Base-by-base conservation (phyloP, 169 alveolate species). In the Blepharisma undulans region DNA sequence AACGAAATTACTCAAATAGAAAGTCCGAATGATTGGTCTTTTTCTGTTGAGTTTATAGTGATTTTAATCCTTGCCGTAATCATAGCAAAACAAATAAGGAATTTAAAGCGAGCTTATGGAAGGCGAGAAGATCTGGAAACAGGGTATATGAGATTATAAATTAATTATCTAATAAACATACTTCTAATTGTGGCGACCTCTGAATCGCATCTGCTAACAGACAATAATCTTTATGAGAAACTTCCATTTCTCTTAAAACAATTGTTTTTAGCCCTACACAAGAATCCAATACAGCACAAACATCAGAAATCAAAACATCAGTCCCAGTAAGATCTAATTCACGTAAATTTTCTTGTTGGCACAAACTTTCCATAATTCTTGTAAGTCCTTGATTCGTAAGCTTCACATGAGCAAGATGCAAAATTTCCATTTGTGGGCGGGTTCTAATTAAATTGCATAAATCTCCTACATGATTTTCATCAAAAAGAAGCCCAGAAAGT, bases 111-210 rank as follows among this genome's bases (percentile, higher is more conserved):
- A 48, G 10, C 66, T 48, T 48, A 48, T 48, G 66, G 66, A 5
- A 48, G 66, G 14, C 66, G 66, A 48, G 66, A 48, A 48, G 10
- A 48, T 48, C 66, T 48, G 66, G 66, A 48, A 48, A 48, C 66
- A 10, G 12, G 66, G 66, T 48, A 48, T 48, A 48, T 48, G 66
- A 48, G 66, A 48, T 48, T 48, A 48, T 48, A 48, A 48, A 48
- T 48, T 72, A 78, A 78, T 78, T 78, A 78, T 78, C 86, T 78
- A 78, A 78, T 78, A 78, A 78, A 32, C 86, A 78, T 29, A 78
- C 86, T 32, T 78, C 86, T 21, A 78, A 32, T 32, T 78, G 86
- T 32, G 86, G 86, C 29, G 86, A 78, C 86, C 34, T 78, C 27
- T 78, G 29, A 5, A 78, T 78, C 7, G 86, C 34, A 27, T 78